Percentiles rank a stretch among this genome's conserved stretches.
Conservation (phyloP, 768 basidiomycete genomes). For the Lactarius hengduanensis region DNA sequence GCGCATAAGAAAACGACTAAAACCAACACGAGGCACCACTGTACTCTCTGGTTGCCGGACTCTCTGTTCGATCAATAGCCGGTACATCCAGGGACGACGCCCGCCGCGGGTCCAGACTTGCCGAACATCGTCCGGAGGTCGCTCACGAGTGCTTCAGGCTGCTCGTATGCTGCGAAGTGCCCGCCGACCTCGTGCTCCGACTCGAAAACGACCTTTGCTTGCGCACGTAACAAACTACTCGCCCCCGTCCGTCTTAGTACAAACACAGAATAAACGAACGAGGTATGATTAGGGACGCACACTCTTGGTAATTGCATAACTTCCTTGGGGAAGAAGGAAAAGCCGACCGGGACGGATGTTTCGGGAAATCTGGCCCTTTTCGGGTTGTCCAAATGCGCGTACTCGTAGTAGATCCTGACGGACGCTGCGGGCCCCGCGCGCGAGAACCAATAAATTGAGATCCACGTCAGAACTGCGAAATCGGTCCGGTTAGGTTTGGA, state of each 20-base stretch:
- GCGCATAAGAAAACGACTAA: not conserved
- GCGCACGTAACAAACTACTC: conserved; percentile 29
- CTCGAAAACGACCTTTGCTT: conserved; percentile 47
- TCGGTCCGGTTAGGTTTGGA: not conserved
- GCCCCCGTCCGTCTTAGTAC: not conserved
- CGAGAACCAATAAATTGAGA: conserved; percentile 60
- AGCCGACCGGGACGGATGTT: conserved; percentile 44
- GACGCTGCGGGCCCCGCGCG: conserved; percentile 57
- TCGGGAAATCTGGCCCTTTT: not conserved
- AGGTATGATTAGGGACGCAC: conserved; percentile 35
- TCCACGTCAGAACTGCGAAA: conserved; percentile 54
- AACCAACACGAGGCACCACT: not conserved
- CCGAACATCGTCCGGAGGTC: conserved; percentile 60
- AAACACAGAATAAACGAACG: not conserved
- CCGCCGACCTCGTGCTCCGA: conserved; percentile 52
- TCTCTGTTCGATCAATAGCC: not conserved
- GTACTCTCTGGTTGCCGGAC: not conserved
- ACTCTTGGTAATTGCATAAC: conserved; percentile 34
- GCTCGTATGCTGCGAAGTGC: conserved; percentile 58
- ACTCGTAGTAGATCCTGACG: conserved; percentile 60
- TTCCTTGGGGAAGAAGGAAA: conserved; percentile 55
- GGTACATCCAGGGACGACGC: conserved; percentile 41
- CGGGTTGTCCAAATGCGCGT: not conserved
- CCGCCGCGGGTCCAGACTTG: conserved; percentile 48
- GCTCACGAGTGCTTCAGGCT: conserved; percentile 45